A percentile compares a stretch with the other conserved stretches of the same genome.
These are phyloP conservation scores for Neopestalotiopsis clavispora DNA, from an alignment of 2,329 filamentous ascomycete species.

Conservation along the genomic window DNA sequence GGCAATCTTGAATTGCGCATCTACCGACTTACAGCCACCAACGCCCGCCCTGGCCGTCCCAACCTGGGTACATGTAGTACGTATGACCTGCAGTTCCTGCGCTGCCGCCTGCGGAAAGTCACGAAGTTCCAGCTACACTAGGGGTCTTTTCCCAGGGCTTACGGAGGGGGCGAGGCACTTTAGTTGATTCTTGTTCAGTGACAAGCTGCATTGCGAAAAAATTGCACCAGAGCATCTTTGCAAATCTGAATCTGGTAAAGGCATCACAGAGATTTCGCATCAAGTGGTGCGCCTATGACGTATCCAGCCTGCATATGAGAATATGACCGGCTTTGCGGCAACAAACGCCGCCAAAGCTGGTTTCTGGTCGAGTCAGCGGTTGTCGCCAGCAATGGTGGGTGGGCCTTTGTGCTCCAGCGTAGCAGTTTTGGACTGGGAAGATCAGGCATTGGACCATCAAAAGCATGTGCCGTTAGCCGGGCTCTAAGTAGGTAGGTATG, in stretches of 20 bases:
- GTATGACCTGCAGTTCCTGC: neutral
- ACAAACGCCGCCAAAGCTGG: neutral
- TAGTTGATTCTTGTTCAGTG: neutral
- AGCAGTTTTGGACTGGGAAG: neutral
- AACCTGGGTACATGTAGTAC: neutral
- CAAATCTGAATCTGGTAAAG: neutral
- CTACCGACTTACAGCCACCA: slow-evolving; percentile 1
- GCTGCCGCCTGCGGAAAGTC: neutral
- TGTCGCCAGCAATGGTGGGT: neutral
- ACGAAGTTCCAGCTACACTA: neutral
- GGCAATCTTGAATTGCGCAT: slow-evolving; percentile 13
- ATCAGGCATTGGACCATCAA: neutral
- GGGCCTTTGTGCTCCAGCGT: neutral
- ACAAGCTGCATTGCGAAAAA: neutral
- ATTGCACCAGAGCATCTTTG: neutral
- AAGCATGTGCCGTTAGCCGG: slow-evolving; percentile 7
- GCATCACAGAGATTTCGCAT: neutral
- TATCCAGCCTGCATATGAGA: neutral
- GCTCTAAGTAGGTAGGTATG: neutral
- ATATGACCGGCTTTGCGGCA: neutral
- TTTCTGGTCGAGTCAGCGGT: neutral
- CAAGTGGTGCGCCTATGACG: neutral
- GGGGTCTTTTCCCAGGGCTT: neutral
- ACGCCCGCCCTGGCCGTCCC: neutral
- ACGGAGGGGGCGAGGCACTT: neutral